Conservation (phyloP, 257 asterid genomes). For the Fraxinus quadrangulata region DNA sequence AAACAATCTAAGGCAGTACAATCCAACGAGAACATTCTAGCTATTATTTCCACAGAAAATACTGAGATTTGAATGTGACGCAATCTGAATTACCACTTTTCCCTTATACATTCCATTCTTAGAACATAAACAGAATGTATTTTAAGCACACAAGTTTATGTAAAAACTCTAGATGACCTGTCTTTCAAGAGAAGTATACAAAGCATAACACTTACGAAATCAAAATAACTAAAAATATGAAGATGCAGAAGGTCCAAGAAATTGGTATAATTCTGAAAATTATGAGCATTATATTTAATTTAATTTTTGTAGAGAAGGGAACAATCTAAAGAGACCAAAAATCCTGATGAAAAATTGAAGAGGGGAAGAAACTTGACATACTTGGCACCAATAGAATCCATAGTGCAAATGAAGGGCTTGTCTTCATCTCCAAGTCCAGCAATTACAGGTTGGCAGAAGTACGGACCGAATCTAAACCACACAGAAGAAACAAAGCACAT, state of each 20-base stretch:
- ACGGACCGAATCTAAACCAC: slow-evolving; percentile 82
- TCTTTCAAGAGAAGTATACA: too few relatives aligned
- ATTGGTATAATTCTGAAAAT: too few relatives aligned
- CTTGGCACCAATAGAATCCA: slow-evolving; percentile 98
- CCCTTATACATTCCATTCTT: too few relatives aligned
- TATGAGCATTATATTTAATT: too few relatives aligned
- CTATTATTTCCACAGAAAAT: not conserved
- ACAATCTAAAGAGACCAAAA: too few relatives aligned
- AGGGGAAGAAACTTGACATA: slow-evolving; percentile 36
- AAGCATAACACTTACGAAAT: too few relatives aligned
- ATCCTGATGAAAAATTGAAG: slow-evolving; percentile 5
- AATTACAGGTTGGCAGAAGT: slow-evolving; percentile 95
- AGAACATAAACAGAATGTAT: too few relatives aligned
- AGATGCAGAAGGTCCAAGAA: too few relatives aligned
- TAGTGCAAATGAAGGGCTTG: slow-evolving; percentile 97
- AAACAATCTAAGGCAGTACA: not conserved
- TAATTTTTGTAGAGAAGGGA: too few relatives aligned
- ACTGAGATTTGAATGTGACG: not conserved
- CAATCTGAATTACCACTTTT: not conserved
- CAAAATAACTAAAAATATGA: too few relatives aligned
- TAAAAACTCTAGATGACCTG: too few relatives aligned
- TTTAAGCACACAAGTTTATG: too few relatives aligned
- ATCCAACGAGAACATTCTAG: not conserved
- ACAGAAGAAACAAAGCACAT: slow-evolving; percentile 8
- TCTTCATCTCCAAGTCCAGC: slow-evolving; percentile 91